Percentiles rank a stretch among this genome's conserved stretches.
These are phyloP conservation scores for Brassica carinata DNA, from an alignment of 345 rosid genomes.

Conservation along the genomic window DNA sequence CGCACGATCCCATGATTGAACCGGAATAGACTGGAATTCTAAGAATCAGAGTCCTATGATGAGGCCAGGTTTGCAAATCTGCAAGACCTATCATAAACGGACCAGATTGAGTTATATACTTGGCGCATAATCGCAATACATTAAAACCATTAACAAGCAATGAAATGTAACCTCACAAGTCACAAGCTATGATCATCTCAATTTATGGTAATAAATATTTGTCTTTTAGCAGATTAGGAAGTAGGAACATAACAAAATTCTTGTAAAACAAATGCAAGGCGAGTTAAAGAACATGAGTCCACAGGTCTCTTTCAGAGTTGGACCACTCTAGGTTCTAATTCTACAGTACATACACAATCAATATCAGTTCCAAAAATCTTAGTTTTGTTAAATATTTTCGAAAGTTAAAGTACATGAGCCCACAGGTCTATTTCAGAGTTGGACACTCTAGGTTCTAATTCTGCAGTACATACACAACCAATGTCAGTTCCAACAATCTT, in stretches of 20 bases:
- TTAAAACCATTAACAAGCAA: not conserved
- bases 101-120: constrained; percentile 1
- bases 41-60: not conserved
- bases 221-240: not conserved
- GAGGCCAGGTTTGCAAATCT: not conserved
- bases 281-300: constrained; percentile 7
- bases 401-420: not conserved
- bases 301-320: too few relatives aligned
- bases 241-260: not conserved
- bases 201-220: not conserved
- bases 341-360: not conserved
- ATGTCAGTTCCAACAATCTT: not conserved
- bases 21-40: not conserved
- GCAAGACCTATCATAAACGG: not conserved
- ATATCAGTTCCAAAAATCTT: not conserved
- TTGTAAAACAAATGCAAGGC: constrained; percentile 5
- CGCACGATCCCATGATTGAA: not conserved
- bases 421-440: too few relatives aligned
- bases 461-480: too few relatives aligned
- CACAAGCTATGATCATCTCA: not conserved
- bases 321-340: too few relatives aligned
- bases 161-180: not conserved
- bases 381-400: not conserved
- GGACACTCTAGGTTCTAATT: too few relatives aligned
- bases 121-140: not conserved